Conservation (phyloP, 1,139 yeast species). For the Tardiomyces digboiensis region DNA sequence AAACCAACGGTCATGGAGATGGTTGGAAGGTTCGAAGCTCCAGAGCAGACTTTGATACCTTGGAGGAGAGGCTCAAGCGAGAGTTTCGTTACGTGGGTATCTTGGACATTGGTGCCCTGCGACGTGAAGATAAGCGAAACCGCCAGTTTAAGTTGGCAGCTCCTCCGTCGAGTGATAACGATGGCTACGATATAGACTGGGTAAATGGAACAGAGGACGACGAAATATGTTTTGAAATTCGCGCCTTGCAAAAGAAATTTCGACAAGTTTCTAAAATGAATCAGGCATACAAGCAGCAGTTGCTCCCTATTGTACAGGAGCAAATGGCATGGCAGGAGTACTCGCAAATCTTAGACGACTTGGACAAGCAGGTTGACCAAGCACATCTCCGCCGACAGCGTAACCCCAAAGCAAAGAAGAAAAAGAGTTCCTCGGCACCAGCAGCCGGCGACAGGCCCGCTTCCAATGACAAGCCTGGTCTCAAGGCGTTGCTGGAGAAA, state of each 20-base stretch:
- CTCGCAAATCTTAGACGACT: constrained; percentile 77
- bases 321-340: constrained; percentile 96
- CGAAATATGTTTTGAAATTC: constrained; percentile 79
- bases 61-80: constrained; percentile 80
- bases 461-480: constrained; percentile 47
- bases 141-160: constrained; percentile 18
- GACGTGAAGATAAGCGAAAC: constrained; percentile 26
- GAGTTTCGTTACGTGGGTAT: constrained; percentile 90
- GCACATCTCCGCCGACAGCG: constrained; percentile 79
- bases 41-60: constrained; percentile 56
- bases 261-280: constrained; percentile 54
- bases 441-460: constrained; percentile 3
- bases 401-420: constrained; percentile 75
- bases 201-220: constrained; percentile 80
- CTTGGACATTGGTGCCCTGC: constrained; percentile 39
- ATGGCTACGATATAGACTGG: constrained; percentile 57
- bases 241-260: constrained; percentile 62
- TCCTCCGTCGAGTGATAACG: constrained; percentile 6
- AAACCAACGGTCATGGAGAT: constrained; percentile 10
- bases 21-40: not conserved
- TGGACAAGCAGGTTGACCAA: constrained; percentile 95
- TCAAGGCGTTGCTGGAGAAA: constrained; percentile 73
- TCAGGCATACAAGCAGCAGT: constrained; percentile 51
- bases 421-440: constrained; percentile 28
- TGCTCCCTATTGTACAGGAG: constrained; percentile 74